Conservation (phyloP, 1,139 yeast species). For the Blastobotrys capitulatus region DNA sequence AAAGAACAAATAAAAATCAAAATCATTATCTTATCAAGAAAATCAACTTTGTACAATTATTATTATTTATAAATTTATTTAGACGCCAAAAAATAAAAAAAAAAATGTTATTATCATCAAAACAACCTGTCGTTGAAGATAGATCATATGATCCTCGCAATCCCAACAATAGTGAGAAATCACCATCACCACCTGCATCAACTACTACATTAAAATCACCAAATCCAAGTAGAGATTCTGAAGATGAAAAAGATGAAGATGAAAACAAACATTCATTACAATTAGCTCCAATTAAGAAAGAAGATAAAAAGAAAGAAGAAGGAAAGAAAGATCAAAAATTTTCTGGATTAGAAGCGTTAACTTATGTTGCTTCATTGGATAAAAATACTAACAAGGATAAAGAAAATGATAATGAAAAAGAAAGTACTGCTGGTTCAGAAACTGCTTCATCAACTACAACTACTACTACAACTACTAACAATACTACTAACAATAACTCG, state of each 20-base stretch:
- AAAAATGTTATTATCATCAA: not conserved
- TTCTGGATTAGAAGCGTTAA: slow-evolving; percentile 8
- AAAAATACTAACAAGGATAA: not conserved
- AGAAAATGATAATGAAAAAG: not conserved
- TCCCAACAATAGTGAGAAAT: not conserved
- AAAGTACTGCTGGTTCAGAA: too few species aligned
- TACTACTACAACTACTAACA: not conserved
- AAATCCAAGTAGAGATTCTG: too few species aligned
- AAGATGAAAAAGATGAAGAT: too few species aligned
- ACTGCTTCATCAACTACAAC: not conserved
- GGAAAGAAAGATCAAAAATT: not conserved
- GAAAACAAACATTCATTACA: not conserved
- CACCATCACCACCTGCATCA: too few species aligned
- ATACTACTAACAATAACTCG: not conserved
- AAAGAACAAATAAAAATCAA: too few species aligned
- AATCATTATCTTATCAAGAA: too few species aligned
- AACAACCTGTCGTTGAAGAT: not conserved
- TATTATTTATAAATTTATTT: too few species aligned
- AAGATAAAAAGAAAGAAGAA: not conserved
- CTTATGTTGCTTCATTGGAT: slow-evolving; percentile 5
- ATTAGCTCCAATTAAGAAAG: not conserved
- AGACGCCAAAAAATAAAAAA: too few species aligned
- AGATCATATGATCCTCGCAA: not conserved
- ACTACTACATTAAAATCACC: too few species aligned
- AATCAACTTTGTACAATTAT: too few species aligned